Conservation (phyloP, 805 yeast species). For the Candida rishiriensis region DNA sequence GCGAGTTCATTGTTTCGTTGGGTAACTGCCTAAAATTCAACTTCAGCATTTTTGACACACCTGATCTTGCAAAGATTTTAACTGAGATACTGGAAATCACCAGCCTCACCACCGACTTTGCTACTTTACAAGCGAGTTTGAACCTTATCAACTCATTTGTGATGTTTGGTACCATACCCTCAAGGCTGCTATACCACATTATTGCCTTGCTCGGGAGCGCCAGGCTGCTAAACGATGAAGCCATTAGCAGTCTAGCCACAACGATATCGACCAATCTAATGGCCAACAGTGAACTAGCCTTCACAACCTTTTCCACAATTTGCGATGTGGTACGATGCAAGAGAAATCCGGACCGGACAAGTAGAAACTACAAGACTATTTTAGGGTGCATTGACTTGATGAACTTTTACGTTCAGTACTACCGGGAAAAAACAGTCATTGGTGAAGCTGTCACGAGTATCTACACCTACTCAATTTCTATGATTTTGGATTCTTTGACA, state of each 20-base stretch:
- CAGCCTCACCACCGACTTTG: conserved; percentile 7
- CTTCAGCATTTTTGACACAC: conserved; percentile 14
- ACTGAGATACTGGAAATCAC: conserved; percentile 9
- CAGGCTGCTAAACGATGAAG: conserved; percentile 6
- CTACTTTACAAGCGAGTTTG: conserved; percentile 12
- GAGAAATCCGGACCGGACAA: neutral
- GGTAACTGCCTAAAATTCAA: conserved; percentile 20
- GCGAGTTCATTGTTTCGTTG: conserved; percentile 11
- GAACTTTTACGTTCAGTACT: conserved; percentile 9
- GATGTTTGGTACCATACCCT: conserved; percentile 13
- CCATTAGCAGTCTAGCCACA: conserved; percentile 5
- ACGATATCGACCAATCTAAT: conserved; percentile 12
- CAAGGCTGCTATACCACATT: conserved; percentile 7
- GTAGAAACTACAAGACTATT: conserved; percentile 9
- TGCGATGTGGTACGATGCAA: conserved; percentile 18
- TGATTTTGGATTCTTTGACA: conserved; percentile 12
- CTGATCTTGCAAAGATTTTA: conserved; percentile 8
- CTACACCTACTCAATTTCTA: conserved; percentile 11
- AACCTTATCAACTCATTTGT: conserved; percentile 11
- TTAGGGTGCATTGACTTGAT: conserved; percentile 20
- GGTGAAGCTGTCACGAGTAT: conserved; percentile 14
- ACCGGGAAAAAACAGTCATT: conserved; percentile 3
- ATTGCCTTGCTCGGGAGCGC: conserved; percentile 15
- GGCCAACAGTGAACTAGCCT: conserved; percentile 7
- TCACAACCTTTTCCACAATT: conserved; percentile 7